phyloP scores from a whole-genome alignment of 306 rosid species.

The Medicago ruthenica region DNA sequence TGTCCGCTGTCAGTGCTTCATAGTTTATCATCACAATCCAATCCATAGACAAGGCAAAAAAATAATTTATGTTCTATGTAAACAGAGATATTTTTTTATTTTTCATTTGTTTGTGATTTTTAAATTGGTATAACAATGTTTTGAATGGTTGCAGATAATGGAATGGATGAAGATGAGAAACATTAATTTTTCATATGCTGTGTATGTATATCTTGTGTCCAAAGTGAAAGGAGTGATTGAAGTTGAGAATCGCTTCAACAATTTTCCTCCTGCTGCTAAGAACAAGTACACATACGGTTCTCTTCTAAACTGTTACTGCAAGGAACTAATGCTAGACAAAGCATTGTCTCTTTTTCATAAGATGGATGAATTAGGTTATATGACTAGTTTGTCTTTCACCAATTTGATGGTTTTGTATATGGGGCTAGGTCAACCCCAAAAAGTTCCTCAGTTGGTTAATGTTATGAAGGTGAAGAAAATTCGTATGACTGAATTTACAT shows the following conservation, averaged over 20 bases:
- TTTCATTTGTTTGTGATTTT: not conserved
- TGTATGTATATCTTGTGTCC: conserved; percentile 69
- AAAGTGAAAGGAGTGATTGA: conserved; percentile 66
- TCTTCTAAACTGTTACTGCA: conserved; percentile 80
- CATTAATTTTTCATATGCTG: conserved; percentile 59
- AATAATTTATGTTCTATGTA: too few relatives aligned
- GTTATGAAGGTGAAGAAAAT: conserved; percentile 69
- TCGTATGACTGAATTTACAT: conserved; percentile 44
- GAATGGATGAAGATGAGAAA: conserved; percentile 84
- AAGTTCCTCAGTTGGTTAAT: conserved; percentile 56
- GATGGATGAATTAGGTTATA: conserved; percentile 60
- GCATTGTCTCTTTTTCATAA: conserved; percentile 59
- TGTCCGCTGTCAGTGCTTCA: too few relatives aligned
- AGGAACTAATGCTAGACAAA: conserved; percentile 59
- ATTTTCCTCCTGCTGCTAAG: conserved; percentile 53
- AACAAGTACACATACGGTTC: conserved; percentile 69
- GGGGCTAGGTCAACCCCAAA: conserved; percentile 66
- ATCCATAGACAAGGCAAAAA: too few relatives aligned
- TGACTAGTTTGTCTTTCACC: conserved; percentile 53
- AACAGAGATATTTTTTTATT: too few relatives aligned
- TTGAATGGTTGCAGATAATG: conserved; percentile 62
- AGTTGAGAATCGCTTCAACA: conserved; percentile 66
- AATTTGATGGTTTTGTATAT: conserved; percentile 71
- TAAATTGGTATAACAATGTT: not conserved
- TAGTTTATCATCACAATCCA: too few relatives aligned